A percentile compares a stretch with the other conserved stretches of the same genome.
Conservation (phyloP, 2,329 filamentous ascomycete species). For the Exophiala viscosa region DNA sequence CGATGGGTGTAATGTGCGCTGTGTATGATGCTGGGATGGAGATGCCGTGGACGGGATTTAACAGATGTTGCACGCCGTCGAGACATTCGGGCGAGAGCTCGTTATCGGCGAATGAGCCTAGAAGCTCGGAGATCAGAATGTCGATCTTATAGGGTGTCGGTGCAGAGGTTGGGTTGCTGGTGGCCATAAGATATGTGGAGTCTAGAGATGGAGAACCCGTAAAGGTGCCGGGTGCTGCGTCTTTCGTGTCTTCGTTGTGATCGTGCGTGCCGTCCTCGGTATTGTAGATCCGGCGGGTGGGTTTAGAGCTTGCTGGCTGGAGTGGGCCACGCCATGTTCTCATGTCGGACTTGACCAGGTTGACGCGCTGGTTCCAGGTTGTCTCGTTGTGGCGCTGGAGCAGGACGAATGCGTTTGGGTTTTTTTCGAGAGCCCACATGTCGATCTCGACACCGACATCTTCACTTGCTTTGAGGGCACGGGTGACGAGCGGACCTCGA, state of each 20-base stretch:
- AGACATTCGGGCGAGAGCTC: conserved; percentile 95
- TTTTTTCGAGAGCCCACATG: conserved; percentile 91
- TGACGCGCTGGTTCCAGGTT: conserved; percentile 76
- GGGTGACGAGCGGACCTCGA: conserved; percentile 83
- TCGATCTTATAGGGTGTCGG: conserved; percentile 56
- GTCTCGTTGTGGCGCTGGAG: conserved; percentile 79
- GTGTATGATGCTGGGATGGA: conserved; percentile 93
- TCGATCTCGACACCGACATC: conserved; percentile 73
- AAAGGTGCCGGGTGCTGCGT: conserved; percentile 35
- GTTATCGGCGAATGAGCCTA: conserved; percentile 95
- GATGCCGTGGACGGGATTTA: conserved; percentile 77
- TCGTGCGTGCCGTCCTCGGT: conserved; percentile 28
- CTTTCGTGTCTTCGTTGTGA: conserved; percentile 30
- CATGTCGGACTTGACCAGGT: conserved; percentile 95
- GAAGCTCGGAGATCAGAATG: conserved; percentile 87
- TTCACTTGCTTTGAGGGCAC: conserved; percentile 76
- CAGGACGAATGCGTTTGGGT: conserved; percentile 93
- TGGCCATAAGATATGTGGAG: conserved; percentile 17
- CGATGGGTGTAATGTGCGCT: conserved; percentile 86
- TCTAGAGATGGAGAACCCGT: conserved; percentile 52
- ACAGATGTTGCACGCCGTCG: conserved; percentile 87
- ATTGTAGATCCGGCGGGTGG: conserved; percentile 26
- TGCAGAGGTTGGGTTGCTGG: conserved; percentile 12
- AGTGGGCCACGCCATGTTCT: conserved; percentile 83
- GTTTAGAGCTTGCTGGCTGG: conserved; percentile 10